Conservation (phyloP, 1,284 basidiomycete species). For the Amylostereum areolatum region DNA sequence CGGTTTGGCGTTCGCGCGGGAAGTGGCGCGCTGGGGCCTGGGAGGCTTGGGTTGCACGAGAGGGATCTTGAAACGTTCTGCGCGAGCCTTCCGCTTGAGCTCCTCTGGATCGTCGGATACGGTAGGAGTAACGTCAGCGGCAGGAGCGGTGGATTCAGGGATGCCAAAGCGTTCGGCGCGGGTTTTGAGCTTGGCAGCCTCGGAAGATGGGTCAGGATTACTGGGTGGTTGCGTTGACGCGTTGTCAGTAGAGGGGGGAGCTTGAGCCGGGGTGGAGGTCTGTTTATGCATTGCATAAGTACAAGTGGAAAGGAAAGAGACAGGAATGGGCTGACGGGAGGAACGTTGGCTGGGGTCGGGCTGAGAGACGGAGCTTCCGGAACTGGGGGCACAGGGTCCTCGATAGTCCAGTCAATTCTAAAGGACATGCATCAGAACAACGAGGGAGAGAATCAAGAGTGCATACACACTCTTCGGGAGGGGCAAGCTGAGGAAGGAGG, state of each 20-base stretch:
- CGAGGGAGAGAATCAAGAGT: not conserved
- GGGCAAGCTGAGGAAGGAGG: constrained; percentile 27
- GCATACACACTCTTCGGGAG: constrained; percentile 39
- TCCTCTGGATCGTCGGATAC: constrained; percentile 38
- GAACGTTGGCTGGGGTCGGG: not conserved
- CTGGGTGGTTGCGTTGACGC: constrained; percentile 8
- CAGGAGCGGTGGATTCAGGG: constrained; percentile 21
- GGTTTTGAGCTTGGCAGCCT: constrained; percentile 37
- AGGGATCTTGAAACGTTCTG: constrained; percentile 65
- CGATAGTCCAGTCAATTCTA: constrained; percentile 10
- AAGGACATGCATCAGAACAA: not conserved
- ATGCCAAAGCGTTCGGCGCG: constrained; percentile 67
- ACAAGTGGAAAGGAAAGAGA: not conserved
- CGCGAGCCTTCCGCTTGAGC: constrained; percentile 49
- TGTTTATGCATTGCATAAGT: constrained; percentile 3
- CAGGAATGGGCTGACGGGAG: not conserved
- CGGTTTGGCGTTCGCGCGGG: no score
- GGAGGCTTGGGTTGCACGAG: no score
- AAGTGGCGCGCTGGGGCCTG: no score
- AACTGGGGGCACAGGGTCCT: constrained; percentile 1
- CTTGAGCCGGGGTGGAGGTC: constrained; percentile 5
- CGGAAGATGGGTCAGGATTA: constrained; percentile 8
- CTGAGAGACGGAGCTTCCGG: not conserved
- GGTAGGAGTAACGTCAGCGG: constrained; percentile 4
- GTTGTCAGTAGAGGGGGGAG: constrained; percentile 8